A percentile compares a stretch with the other conserved stretches of the same genome.
phyloP scores from a whole-genome alignment of 768 basidiomycete species.

The Cyclocybe aegerita region DNA sequence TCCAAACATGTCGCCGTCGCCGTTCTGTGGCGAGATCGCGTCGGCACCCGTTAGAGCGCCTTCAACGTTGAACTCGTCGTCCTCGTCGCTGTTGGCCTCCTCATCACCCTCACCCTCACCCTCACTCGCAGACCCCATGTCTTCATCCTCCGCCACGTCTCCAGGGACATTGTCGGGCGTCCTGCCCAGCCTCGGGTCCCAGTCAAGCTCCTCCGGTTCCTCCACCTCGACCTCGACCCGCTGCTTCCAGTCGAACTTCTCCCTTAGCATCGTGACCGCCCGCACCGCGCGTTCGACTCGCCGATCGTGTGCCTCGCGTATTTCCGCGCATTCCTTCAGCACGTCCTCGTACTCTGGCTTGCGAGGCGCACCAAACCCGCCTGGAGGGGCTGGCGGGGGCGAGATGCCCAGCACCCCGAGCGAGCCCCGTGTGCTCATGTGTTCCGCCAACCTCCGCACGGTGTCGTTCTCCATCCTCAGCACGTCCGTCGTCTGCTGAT shows the following conservation, averaged over 20 bases:
- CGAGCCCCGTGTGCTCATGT: conserved; percentile 61
- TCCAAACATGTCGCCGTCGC: conserved; percentile 11
- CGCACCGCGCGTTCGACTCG: conserved; percentile 77
- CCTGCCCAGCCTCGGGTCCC: conserved; percentile 54
- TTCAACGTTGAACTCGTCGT: conserved; percentile 30
- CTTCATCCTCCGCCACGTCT: conserved; percentile 24
- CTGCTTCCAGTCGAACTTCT: conserved; percentile 82
- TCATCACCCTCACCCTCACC: conserved; percentile 26
- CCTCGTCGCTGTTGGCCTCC: conserved; percentile 25
- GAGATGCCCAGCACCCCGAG: conserved; percentile 44
- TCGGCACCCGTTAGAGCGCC: conserved; percentile 28
- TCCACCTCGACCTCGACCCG: conserved; percentile 79
- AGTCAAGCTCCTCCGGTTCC: conserved; percentile 75
- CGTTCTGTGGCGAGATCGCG: conserved; percentile 17
- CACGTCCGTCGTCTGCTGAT: conserved; percentile 79
- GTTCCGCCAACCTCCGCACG: conserved; percentile 66
- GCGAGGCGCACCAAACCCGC: conserved; percentile 24
- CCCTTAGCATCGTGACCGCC: conserved; percentile 74
- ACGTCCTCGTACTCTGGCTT: conserved; percentile 64
- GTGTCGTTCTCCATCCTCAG: conserved; percentile 68
- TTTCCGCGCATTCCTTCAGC: conserved; percentile 61
- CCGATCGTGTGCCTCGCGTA: conserved; percentile 69
- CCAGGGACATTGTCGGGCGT: conserved; percentile 5
- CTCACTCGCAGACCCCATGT: conserved; percentile 26
- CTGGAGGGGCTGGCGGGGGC: conserved; percentile 27